phyloP scores from a whole-genome alignment of 768 basidiomycete species.

The Udeniomyces megalosporus region DNA sequence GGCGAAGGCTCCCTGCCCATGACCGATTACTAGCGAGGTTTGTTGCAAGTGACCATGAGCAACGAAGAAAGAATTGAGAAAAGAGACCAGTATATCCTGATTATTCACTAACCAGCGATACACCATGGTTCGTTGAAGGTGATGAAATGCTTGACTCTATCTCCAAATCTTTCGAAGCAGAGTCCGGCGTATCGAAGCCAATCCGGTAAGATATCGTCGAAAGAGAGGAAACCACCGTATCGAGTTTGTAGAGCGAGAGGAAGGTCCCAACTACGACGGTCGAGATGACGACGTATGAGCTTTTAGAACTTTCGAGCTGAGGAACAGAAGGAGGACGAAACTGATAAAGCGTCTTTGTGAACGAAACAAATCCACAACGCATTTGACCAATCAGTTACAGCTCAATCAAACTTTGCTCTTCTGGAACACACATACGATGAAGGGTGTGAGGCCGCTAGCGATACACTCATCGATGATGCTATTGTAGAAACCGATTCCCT shows the following conservation, averaged over 20 bases:
- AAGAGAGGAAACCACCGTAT: conserved; percentile 61
- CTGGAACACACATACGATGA: conserved; percentile 36
- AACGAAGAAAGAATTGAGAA: too few species aligned
- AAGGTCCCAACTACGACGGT: conserved; percentile 45
- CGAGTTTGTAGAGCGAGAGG: conserved; percentile 57
- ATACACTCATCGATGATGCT: conserved; percentile 53
- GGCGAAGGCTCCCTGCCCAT: conserved; percentile 53
- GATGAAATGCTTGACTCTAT: conserved; percentile 57
- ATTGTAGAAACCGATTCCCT: conserved; percentile 52
- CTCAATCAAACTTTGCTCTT: too few species aligned
- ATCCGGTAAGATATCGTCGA: conserved; percentile 48
- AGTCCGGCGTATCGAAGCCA: conserved; percentile 44
- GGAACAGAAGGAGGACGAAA: background rate
- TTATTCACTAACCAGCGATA: conserved; percentile 34
- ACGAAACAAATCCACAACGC: too few species aligned
- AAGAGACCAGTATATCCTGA: too few species aligned
- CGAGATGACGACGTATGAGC: too few species aligned
- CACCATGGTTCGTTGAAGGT: conserved; percentile 55
- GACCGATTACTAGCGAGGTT: conserved; percentile 38
- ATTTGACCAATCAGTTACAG: too few species aligned
- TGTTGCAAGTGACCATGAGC: too few species aligned
- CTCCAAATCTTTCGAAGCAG: conserved; percentile 59
- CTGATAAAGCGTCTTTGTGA: background rate
- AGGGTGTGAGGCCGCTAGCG: conserved; percentile 47
- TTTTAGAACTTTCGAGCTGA: background rate